Evolutionary conservation across 2,329 filamentous ascomycete species (phyloP).

Genomic region (Dendrostoma leiphaemia): DNA sequence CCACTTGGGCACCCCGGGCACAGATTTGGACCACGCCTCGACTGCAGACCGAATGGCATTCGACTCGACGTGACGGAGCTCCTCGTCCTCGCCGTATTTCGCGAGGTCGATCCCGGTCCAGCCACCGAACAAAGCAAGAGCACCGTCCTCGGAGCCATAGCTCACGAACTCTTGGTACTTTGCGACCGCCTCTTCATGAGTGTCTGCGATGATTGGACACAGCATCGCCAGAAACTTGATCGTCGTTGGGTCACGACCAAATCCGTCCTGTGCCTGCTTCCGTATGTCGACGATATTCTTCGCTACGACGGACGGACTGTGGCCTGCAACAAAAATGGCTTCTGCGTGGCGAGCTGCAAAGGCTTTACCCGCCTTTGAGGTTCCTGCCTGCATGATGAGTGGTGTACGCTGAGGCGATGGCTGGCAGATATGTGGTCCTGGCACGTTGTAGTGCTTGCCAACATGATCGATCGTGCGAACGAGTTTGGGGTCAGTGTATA

Average conservation of each 20-base stretch:
- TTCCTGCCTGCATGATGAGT: constrained; percentile 63
- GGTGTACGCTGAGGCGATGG: constrained; percentile 64
- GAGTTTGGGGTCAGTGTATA: constrained; percentile 51
- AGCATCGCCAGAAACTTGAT: constrained; percentile 62
- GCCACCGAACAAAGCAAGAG: constrained; percentile 62
- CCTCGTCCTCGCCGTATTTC: constrained; percentile 61
- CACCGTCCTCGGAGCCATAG: constrained; percentile 60
- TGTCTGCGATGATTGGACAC: constrained; percentile 58
- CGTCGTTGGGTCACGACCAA: constrained; percentile 49
- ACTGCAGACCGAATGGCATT: constrained; percentile 57
- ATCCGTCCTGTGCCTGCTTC: constrained; percentile 42
- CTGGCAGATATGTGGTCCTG: constrained; percentile 59
- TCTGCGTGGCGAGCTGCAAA: constrained; percentile 66
- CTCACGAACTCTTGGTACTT: constrained; percentile 55
- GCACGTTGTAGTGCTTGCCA: constrained; percentile 62
- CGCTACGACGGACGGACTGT: constrained; percentile 52
- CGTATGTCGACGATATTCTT: constrained; percentile 58
- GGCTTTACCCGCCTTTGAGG: constrained; percentile 55
- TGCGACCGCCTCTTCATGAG: constrained; percentile 55
- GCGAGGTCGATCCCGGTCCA: constrained; percentile 66
- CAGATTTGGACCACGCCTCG: constrained; percentile 42
- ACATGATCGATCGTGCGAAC: constrained; percentile 66
- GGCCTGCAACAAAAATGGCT: constrained; percentile 60
- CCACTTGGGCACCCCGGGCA: constrained; percentile 21
- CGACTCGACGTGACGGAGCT: constrained; percentile 59